These are phyloP conservation scores for Phytophthora rubi DNA, from an alignment of 352 stramenopile species.

Conservation along the genomic window DNA sequence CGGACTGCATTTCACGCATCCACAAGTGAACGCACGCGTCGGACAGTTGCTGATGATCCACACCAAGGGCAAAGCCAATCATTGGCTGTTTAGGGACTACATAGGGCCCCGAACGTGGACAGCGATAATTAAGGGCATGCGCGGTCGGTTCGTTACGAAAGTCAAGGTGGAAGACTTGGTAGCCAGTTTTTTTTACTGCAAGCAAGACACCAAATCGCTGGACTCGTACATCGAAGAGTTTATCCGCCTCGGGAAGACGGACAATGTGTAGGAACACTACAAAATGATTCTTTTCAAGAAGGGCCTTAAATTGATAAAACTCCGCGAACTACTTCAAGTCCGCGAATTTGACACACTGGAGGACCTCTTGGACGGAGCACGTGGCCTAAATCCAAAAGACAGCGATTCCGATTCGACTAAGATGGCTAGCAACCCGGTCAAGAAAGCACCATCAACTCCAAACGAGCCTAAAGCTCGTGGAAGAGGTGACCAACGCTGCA, in stretches of 20 bases:
- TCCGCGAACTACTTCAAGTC: conserved; percentile 8
- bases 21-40: background rate
- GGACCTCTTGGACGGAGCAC: conserved; percentile 1
- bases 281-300: conserved; percentile 28
- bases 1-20: background rate
- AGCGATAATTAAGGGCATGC: conserved; percentile 7
- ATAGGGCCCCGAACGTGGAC: conserved; percentile 6
- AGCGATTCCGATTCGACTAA: background rate
- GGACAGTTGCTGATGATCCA: conserved; percentile 17
- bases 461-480: too few relatives aligned
- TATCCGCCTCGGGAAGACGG: conserved; percentile 9
- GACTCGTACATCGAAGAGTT: conserved; percentile 14
- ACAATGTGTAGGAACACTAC: conserved; percentile 15
- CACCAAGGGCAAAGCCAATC: conserved; percentile 8
- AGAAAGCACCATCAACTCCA: background rate
- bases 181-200: conserved; percentile 16
- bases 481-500: background rate
- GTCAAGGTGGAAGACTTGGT: conserved; percentile 7
- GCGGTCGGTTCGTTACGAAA: conserved; percentile 3
- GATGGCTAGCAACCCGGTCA: background rate
- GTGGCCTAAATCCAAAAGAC: conserved; percentile 5
- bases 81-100: conserved; percentile 9
- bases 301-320: conserved; percentile 11
- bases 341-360: conserved; percentile 10
- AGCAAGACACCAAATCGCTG: conserved; percentile 1